Evolutionary conservation across 2,329 filamentous ascomycete genomes (phyloP), one percentile per base, ranked within the genome.

Genomic region (Hypoxylon sp.): DNA sequence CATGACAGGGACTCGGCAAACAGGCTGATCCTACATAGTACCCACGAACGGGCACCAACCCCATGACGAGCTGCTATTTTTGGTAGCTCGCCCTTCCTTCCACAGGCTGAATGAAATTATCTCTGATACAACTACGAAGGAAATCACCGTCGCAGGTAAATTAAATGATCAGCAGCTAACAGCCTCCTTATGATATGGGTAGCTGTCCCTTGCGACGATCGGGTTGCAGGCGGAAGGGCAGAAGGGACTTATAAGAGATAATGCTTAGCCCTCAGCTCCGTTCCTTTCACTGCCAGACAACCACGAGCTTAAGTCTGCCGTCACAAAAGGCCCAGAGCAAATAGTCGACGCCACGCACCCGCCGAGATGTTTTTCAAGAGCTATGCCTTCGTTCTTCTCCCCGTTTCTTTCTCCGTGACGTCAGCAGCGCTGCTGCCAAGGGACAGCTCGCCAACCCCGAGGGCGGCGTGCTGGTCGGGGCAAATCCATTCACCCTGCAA

Each of bases 11-110:
- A 11, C 32, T 56, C 52, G 59, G 56, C 19, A 32, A 56, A n/a
- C n/a, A 43, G 44, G 60, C 53, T 64, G 64, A 67, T 67, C 56
- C 50, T 64, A n/a, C n/a, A n/a, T n/a, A n/a, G n/a, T n/a, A 56
- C 15, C 41, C 60, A 44, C 26, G 28, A 64, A 58, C 20, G 17
- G 37, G 59, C 43, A 66, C 64, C 64, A 13, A 34, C 3, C 32
- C 10, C 4, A 34, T 4, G 4, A 55, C 24, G 30, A 60, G 53
- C 60, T 64, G 39, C 60, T 57, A 57, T 59, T 64, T 58, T 56
- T 7, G 43, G 60, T 39, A 55, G 24, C 49, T 46, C 47, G 37
- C 46, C 50, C 41, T 66, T 15, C 24, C 28, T 56, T 44, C 43
- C 43, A 53, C 22, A 53, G 54, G 57, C 51, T 50, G 47, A 60